A percentile compares a stretch with the other conserved stretches of the same genome.
Evolutionary conservation across 202 grass and related monocot species (phyloP).

Genomic region (Brachypodium distachyon): DNA sequence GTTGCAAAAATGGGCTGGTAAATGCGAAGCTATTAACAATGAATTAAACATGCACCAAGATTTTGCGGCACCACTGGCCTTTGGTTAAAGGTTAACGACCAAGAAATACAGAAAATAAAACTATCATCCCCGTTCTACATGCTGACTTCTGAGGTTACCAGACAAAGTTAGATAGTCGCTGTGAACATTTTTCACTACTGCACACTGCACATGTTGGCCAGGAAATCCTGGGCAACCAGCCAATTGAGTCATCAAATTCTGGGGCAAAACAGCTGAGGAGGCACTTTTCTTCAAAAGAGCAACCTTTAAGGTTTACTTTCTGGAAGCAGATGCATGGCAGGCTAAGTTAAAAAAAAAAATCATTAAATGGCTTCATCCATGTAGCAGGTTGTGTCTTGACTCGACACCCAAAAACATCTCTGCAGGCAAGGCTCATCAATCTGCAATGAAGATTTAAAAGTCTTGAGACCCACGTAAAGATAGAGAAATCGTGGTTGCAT

Average conservation of each 20-base stretch:
- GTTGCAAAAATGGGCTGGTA: not conserved
- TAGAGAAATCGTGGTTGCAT: not conserved
- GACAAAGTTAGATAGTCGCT: conserved; percentile 18
- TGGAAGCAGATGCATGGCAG: conserved; percentile 4
- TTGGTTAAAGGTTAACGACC: not conserved
- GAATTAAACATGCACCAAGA: conserved; percentile 9
- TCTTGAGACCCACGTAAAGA: not conserved
- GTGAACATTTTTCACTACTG: conserved; percentile 17
- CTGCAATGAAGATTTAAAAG: conserved; percentile 22
- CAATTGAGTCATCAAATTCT: conserved; percentile 3
- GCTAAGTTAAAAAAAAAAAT: conserved; percentile 3
- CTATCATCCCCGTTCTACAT: conserved; percentile 27
- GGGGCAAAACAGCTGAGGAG: not conserved
- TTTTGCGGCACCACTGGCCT: conserved; percentile 3
- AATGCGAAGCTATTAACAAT: conserved; percentile 5
- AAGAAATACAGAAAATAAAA: not conserved
- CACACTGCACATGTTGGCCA: conserved; percentile 19
- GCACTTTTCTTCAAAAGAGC: conserved; percentile 10
- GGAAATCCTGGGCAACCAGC: not conserved
- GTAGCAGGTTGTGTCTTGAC: not conserved
- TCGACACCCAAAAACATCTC: not conserved
- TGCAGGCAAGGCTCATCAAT: not conserved
- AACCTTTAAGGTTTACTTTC: not conserved
- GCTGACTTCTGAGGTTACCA: conserved; percentile 11
- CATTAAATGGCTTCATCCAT: not conserved